Base-by-base conservation (phyloP, 139 green algal genomes). In the Prasinococcaceae sp. region DNA sequence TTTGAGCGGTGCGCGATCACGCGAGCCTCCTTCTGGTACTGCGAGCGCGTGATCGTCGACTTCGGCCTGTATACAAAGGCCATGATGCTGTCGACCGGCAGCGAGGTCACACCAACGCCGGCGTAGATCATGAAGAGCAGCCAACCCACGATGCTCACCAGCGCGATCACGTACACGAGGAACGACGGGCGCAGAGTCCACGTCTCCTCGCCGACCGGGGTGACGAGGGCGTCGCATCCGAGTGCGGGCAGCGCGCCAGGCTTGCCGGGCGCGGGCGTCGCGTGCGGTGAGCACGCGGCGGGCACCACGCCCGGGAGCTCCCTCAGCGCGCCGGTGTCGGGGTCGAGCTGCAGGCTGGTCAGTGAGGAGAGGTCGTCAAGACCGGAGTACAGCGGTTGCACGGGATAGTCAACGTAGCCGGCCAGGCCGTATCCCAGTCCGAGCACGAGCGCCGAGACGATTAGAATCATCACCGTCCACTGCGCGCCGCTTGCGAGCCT, bases 71-170 rank as follows among this genome's bases (percentile, higher is more conserved):
- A 50, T 14, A 86, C 60, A 66, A 92, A 97, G 47, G 61, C 33
- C 3, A 51, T 74, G 28, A 97, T 79, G 60, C 72, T 77, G 65
- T 94, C 85, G 14, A 97, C 57, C 19, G 88, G 88, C 29, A 93
- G 63, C 0, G 75, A 60, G 30, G 88, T 61, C 29, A 97, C 55
- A 30, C 88, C 88, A 35, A 95, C 81, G 36, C 84, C 86, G 33
- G 74, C 85, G 69, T 94, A 97, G 22, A 66, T n/a, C 50, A 93
- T 72, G 66, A 97, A 94, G 32, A 96, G 70, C 23, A 92, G 32
- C 83, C 87, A 97, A 65, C 77, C 85, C 4, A 87, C 33, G 5
- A 93, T 83, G 3, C 84, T 81, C 24, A 73, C 65, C 14, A 96
- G 60, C 14, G 81, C 81, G 58, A 96, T 93, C 39, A 92, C 57